Conservation (phyloP, 352 stramenopile genomes). For the Globisporangium yorkense region DNA sequence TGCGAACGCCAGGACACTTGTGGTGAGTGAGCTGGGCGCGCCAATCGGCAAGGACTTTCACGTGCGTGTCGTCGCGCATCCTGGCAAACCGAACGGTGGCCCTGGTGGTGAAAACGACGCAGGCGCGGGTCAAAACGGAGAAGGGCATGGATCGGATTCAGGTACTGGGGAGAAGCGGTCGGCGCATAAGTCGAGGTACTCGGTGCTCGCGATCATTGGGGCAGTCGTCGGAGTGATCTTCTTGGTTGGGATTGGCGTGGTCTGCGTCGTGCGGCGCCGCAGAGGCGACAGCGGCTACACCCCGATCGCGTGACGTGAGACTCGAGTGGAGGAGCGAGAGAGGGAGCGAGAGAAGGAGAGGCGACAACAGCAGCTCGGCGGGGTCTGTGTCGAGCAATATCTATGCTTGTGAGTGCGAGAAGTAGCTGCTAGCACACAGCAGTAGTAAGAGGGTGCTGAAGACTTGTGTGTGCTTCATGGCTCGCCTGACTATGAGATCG, state of each 20-base stretch:
- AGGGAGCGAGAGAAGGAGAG: background rate
- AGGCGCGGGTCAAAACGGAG: background rate
- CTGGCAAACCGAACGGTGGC: constrained; percentile 12
- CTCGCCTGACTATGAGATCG: background rate
- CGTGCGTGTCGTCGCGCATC: constrained; percentile 25
- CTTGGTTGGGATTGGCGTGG: constrained; percentile 28
- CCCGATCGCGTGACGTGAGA: constrained; percentile 22
- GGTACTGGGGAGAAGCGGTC: background rate
- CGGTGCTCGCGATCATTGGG: constrained; percentile 29
- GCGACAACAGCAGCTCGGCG: background rate
- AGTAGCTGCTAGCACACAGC: background rate
- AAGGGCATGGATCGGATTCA: background rate
- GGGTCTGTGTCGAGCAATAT: background rate
- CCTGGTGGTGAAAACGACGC: constrained; percentile 9
- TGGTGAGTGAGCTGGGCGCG: constrained; percentile 40
- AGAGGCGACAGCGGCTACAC: constrained; percentile 33
- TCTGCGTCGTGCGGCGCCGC: constrained; percentile 32
- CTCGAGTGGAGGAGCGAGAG: background rate
- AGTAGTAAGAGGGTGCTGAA: background rate
- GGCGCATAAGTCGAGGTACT: constrained; percentile 18
- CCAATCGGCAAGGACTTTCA: constrained; percentile 45
- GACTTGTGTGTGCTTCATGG: background rate
- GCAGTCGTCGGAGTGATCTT: constrained; percentile 41
- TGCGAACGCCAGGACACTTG: constrained; percentile 52
- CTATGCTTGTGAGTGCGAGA: background rate